Percentiles rank a stretch among this genome's conserved stretches.
Evolutionary conservation across 805 yeast species (phyloP).

Genomic region (Candida ortonii): DNA sequence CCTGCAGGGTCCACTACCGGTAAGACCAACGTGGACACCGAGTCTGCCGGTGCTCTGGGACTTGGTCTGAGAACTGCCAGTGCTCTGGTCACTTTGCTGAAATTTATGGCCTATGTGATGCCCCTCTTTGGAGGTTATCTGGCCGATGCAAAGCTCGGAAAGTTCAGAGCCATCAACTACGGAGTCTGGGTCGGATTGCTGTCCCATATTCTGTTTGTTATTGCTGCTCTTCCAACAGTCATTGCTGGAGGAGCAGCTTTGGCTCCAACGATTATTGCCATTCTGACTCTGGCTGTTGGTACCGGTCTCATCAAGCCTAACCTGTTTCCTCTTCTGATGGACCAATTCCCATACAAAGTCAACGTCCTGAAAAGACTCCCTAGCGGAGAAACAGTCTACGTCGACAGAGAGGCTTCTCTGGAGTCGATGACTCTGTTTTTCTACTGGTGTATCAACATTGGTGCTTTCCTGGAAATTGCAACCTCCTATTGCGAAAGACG

Average conservation of each 20-base stretch:
- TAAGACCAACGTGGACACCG: constrained; percentile 33
- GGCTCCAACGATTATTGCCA: constrained; percentile 41
- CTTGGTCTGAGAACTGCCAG: constrained; percentile 44
- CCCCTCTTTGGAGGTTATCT: constrained; percentile 54
- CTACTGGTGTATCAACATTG: constrained; percentile 55
- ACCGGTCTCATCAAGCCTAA: constrained; percentile 57
- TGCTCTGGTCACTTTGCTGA: constrained; percentile 45
- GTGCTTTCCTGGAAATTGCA: constrained; percentile 52
- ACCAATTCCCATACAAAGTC: constrained; percentile 61
- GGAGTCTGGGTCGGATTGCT: constrained; percentile 47
- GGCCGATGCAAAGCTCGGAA: constrained; percentile 49
- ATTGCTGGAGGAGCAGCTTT: constrained; percentile 38
- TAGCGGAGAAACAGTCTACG: constrained; percentile 64
- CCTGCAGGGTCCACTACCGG: constrained; percentile 47
- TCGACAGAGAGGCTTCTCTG: constrained; percentile 43
- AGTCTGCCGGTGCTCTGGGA: constrained; percentile 49
- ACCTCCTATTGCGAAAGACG: constrained; percentile 50
- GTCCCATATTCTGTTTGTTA: constrained; percentile 46
- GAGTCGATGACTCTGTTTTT: constrained; percentile 42
- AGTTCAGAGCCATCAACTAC: constrained; percentile 46
- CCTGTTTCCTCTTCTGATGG: constrained; percentile 48
- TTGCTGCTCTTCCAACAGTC: constrained; percentile 48
- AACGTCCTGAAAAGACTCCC: constrained; percentile 58
- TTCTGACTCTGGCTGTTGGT: constrained; percentile 41
- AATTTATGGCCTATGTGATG: constrained; percentile 48